These are phyloP conservation scores for Apiotrichum gracile DNA, from an alignment of 1,284 basidiomycete genomes.

Conservation along the genomic window DNA sequence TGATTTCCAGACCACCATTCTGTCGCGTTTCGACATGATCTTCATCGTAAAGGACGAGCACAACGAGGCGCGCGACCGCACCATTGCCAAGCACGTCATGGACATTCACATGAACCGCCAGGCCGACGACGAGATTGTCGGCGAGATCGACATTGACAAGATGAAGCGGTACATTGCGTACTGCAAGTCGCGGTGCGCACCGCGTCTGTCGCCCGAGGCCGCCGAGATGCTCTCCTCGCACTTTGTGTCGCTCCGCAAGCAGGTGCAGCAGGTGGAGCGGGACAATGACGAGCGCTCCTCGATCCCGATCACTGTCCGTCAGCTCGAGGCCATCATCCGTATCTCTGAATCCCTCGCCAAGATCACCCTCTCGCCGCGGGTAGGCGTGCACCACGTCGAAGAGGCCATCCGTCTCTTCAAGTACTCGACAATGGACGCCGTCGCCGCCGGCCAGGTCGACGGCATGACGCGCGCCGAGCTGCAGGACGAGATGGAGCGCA, in stretches of 20 bases:
- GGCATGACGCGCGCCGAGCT: constrained; percentile 87
- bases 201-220: constrained; percentile 83
- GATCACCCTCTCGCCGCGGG: constrained; percentile 78
- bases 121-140: constrained; percentile 62
- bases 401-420: constrained; percentile 98
- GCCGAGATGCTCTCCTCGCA: constrained; percentile 96
- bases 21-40: constrained; percentile 99
- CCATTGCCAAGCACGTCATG: constrained; percentile 97
- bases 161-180: constrained; percentile 98
- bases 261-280: constrained; percentile 91
- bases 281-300: constrained; percentile 97
- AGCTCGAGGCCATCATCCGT: constrained; percentile 97
- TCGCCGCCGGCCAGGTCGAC: constrained; percentile 78
- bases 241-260: constrained; percentile 88
- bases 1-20: constrained; percentile 79
- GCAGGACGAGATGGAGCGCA: constrained; percentile 86
- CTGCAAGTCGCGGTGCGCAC: constrained; percentile 97
- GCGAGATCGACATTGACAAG: constrained; percentile 95
- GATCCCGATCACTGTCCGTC: constrained; percentile 96
- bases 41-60: constrained; percentile 99
- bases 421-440: constrained; percentile 98
- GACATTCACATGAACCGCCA: constrained; percentile 95
- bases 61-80: constrained; percentile 89
- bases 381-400: constrained; percentile 91
- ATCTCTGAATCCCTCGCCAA: constrained; percentile 97